Percentiles rank a stretch among this genome's conserved stretches.
Evolutionary conservation across 179 eudicot genomes (phyloP).

Genomic region (Heliamphora pulchella): DNA sequence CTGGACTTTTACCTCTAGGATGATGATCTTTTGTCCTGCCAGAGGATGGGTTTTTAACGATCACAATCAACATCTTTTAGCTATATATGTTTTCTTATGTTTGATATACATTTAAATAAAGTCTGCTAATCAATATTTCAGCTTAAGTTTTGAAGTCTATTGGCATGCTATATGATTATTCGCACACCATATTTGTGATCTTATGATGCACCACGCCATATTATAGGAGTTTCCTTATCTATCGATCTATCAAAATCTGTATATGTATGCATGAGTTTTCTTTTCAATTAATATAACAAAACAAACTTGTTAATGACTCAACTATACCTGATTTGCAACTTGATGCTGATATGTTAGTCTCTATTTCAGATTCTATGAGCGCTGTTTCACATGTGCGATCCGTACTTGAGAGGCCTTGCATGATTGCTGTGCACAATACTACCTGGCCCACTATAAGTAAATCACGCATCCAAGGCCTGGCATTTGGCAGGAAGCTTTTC

Average conservation of each 20-base stretch:
- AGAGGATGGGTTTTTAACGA: neutral
- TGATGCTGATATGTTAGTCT: slow-evolving; percentile 11
- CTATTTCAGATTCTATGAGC: slow-evolving; percentile 24
- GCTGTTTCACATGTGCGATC: slow-evolving; percentile 21
- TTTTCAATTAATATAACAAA: neutral
- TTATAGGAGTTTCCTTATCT: neutral
- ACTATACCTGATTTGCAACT: neutral
- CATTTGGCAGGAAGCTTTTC: slow-evolving; percentile 19
- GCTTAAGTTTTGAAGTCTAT: slow-evolving; percentile 5
- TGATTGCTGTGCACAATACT: slow-evolving; percentile 19
- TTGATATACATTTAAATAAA: neutral
- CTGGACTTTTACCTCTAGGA: neutral
- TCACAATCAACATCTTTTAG: neutral
- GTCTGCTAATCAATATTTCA: neutral
- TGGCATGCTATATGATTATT: neutral
- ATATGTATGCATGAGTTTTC: neutral
- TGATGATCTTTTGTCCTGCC: neutral
- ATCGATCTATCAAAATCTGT: neutral
- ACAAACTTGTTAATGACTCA: neutral
- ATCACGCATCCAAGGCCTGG: slow-evolving; percentile 18
- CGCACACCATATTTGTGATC: neutral
- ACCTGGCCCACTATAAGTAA: slow-evolving; percentile 16
- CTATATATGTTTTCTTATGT: neutral
- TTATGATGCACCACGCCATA: neutral
- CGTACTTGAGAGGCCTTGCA: slow-evolving; percentile 24